A percentile compares a stretch with the other conserved stretches of the same genome.
phyloP scores from a whole-genome alignment of 108 stramenopile species.

The Tribonema minus region DNA sequence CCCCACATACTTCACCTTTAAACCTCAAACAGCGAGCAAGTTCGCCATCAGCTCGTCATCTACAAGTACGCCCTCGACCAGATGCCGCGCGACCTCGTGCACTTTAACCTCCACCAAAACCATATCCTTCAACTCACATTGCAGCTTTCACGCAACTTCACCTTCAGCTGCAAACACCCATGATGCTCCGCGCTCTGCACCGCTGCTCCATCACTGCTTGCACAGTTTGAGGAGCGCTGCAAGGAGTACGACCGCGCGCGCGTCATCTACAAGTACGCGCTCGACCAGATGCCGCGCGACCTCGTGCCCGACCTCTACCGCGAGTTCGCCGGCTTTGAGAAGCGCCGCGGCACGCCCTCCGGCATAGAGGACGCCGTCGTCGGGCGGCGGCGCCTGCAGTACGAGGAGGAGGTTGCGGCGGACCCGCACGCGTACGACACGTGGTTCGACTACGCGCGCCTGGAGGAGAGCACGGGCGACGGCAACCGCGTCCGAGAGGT shows the following conservation, averaged over 20 bases:
- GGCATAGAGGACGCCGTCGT: conserved; percentile 75
- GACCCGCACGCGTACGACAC: conserved; percentile 88
- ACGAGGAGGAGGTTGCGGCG: conserved; percentile 65
- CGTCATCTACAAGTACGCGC: conserved; percentile 91
- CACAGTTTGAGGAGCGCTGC: conserved; percentile 70
- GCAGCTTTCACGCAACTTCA: no score
- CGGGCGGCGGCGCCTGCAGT: conserved; percentile 75
- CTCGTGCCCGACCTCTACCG: conserved; percentile 50
- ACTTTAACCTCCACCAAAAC: no score
- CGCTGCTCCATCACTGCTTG: no score
- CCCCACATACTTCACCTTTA: no score
- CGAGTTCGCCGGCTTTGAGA: conserved; percentile 82
- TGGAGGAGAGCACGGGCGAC: conserved; percentile 66
- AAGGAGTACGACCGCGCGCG: conserved; percentile 95
- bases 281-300: conserved; percentile 69
- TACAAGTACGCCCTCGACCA: conserved; percentile 85
- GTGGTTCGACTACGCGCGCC: conserved; percentile 95
- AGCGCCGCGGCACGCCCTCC: conserved; percentile 85
- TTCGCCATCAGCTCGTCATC: no score
- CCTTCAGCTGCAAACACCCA: no score
- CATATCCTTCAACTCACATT: no score
- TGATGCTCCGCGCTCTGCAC: no score
- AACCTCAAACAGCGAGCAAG: no score
- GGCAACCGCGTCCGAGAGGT: conserved; percentile 36
- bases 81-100: conserved; percentile 64